Evolutionary conservation across 306 rosid genomes (phyloP).

Genomic region (Inga oerstediana): DNA sequence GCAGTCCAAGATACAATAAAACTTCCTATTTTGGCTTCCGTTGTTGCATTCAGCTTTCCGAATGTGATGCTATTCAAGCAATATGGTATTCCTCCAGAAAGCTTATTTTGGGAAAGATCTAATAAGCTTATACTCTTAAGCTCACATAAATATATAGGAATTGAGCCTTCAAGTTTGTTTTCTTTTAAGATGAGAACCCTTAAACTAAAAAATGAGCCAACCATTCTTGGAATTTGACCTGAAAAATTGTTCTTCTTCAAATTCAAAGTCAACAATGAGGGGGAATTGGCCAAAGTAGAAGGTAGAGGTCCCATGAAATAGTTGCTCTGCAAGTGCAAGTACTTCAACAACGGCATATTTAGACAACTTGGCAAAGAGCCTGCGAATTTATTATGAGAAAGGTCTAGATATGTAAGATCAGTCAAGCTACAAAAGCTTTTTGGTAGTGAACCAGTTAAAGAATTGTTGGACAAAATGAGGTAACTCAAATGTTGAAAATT

Average conservation of each 20-base stretch:
- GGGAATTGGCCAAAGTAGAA: background rate
- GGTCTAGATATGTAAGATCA: background rate
- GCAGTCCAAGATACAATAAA: too few relatives aligned
- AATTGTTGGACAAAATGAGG: background rate
- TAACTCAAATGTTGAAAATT: background rate
- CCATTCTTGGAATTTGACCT: background rate
- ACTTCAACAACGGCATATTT: background rate
- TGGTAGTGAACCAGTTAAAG: background rate
- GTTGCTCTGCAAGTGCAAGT: background rate
- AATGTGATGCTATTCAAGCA: background rate
- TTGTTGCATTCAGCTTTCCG: background rate
- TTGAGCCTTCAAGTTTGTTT: background rate
- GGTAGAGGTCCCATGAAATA: too few relatives aligned
- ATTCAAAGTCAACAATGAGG: too few relatives aligned
- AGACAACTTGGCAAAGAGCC: background rate
- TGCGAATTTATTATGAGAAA: background rate
- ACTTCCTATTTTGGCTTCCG: background rate
- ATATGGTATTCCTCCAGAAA: background rate
- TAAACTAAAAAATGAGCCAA: background rate
- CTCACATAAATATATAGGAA: background rate
- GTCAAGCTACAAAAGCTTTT: background rate
- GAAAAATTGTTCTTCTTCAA: too few relatives aligned
- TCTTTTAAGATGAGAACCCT: background rate
- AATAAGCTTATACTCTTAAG: background rate
- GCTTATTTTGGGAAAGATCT: conserved; percentile 19